Evolutionary conservation across 1,284 basidiomycete genomes (phyloP), one percentile per base, ranked within the genome.

Genomic region (Chondrostereum purpureum): DNA sequence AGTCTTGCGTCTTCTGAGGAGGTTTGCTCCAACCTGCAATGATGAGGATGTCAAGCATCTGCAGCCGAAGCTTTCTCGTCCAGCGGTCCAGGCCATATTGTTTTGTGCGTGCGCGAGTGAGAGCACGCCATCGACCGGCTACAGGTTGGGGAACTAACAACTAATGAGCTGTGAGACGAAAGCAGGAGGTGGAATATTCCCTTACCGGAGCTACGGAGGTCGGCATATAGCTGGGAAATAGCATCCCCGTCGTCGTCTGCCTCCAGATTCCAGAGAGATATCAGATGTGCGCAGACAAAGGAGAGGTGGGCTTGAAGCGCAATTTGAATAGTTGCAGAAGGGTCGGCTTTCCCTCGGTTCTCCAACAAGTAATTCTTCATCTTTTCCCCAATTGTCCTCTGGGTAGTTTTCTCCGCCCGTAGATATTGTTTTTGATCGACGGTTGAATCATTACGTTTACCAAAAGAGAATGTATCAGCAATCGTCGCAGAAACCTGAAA

Each of bases 381-480:
- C 12, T 19, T 2, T 10, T n/a, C 2, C 19, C 20, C 44, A 16
- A 18, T 18, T 24, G 12, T n/a, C 13, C n/a, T 10, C 11, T 18
- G 10, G 24, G 21, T 20, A 13, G 20, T 19, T 18, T 45, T 37
- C 21, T 45, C 17, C 24, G 3, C 20, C 33, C 23, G 38, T 16
- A 35, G 21, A 35, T 14, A 21, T 42, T 23, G n/a, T n/a, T n/a
- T n/a, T n/a, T 19, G 12, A 16, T 35, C 39, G 17, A 18, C 18
- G 8, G 14, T n/a, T n/a, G n/a, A n/a, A n/a, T n/a, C n/a, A n/a
- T n/a, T 19, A 23, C 36, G 18, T 31, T 34, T 36, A 40, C 63
- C 62, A 42, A 65, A 65, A 58, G 61, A 61, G 45, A 43, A 41
- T 2, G 51, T 50, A 31, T 57, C 58, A 12, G 56, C 52, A 27